Base-by-base conservation (phyloP, 768 basidiomycete genomes). In the Hericium alpestre region DNA sequence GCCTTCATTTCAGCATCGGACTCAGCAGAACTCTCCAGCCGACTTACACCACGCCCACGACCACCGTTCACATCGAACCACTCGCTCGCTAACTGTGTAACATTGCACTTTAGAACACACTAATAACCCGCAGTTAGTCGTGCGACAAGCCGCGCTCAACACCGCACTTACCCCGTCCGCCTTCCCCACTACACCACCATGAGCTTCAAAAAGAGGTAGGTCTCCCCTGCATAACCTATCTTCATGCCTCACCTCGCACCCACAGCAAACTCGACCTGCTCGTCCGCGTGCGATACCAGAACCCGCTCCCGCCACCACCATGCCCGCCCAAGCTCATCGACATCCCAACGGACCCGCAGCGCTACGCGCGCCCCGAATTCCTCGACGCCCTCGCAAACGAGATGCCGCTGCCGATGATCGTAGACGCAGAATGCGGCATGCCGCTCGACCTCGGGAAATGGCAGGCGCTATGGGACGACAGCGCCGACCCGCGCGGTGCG, bases 361-460 rank as follows among this genome's bases (percentile, higher is more conserved):
- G 95, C 47, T 93, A 96, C 69, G 87, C 91, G 15, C 80, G 81
- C 18, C 87, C 91, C 6, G 89, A 89, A 63, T 94, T 93, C 63
- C 79, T 94, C 38, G 81, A 89, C 59, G 79, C 84, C 6, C 73
- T 96, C 39, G 87, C 89, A 0, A 82, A 84, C 54, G 90, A 91
- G 51, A 82, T 84, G 11, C 87, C 89, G 0, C 69, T 96, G 18
- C 95, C 96, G 0, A 93, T 98, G 91, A 87, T 98, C 61, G 87
- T 97, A 1, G 96, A 99, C 64, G 91, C 90, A 0, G 96, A 99
- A 68, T 87, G 86, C 62, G 96, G 96, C 0, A 94, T 99, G 93
- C 93, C 94, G 0, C 71, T 99, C 23, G 91, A 98, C 67, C 73
- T 95, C 50, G 86, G 87, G 16, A 80, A 78, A 55, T 93, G 84